Evolutionary conservation across 192 early-diverging fungal species (phyloP), one percentile per base, ranked within the genome.

Genomic region (Linnemannia hyalina): DNA sequence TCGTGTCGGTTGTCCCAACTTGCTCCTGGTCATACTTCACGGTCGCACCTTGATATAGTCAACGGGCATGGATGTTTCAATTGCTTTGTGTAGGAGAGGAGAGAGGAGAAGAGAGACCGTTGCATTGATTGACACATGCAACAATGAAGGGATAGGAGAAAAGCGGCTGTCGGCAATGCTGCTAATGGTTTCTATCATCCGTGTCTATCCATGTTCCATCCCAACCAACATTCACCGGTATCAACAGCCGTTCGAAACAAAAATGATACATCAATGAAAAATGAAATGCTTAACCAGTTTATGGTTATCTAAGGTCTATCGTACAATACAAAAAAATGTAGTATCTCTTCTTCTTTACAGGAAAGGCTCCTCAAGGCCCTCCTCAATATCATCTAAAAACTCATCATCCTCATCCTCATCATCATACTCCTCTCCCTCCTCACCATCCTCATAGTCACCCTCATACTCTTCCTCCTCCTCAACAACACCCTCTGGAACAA

Each of bases 391-490:
- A 36, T 85, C 83, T 44, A 85, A 49, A 44, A 68, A 85, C 55
- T 85, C 83, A 63, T 85, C 83, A 23, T 84, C 82, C 29, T 83
- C 86, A 4, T 83, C 81, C 18, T 79, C 76, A n/a, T 81, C 74
- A 38, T 60, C 83, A 35, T 88, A 80, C 16, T 86, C 80, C 52
- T 81, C 86, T 13, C 88, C 90, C 40, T 80, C 80, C 26, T 88
- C 88, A 70, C 77, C 88, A 63, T 76, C 68, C n/a, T 89, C 83
- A 70, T 90, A 85, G 18, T 89, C 80, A 35, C 88, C 81, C 41
- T 90, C 81, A 75, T 86, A 82, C 20, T 82, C 84, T 32, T 88
- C 73, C 49, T 88, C 85, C n/a, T 75, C 75, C 77, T 76, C 76
- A 55, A 70, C 63, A 74, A 44, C 23, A 23, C 75, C 77, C 70